phyloP scores from a whole-genome alignment of 495 filamentous ascomycete species.

The Lophium mytilinum region DNA sequence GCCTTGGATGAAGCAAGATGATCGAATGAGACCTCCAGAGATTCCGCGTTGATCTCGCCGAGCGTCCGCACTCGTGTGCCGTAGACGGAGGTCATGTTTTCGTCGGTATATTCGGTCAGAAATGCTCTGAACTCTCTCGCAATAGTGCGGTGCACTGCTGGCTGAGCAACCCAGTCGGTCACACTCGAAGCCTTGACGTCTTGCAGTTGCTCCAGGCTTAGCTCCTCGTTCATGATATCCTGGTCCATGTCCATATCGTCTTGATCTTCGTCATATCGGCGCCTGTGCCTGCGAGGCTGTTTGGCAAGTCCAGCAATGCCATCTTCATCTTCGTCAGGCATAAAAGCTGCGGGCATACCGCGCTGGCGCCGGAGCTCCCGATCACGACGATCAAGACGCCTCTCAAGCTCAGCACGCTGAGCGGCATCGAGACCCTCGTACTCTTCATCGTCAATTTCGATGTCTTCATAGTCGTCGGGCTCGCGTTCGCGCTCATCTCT shows the following conservation, averaged over 20 bases:
- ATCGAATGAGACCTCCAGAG: constrained; percentile 90
- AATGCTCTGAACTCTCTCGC: constrained; percentile 96
- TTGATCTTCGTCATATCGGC: constrained; percentile 86
- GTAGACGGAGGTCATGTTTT: constrained; percentile 81
- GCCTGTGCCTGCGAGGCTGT: constrained; percentile 69
- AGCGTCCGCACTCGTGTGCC: constrained; percentile 86
- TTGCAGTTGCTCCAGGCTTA: constrained; percentile 81
- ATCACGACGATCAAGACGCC: constrained; percentile 74
- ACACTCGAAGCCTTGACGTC: constrained; percentile 88
- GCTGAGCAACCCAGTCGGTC: constrained; percentile 89
- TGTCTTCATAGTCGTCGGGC: constrained; percentile 58
- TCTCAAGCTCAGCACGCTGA: constrained; percentile 69
- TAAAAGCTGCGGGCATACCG: constrained; percentile 72
- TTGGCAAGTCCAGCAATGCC: constrained; percentile 71
- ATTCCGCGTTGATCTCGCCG: constrained; percentile 93
- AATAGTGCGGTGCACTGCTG: constrained; percentile 85
- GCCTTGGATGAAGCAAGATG: constrained; percentile 84
- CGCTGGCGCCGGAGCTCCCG: constrained; percentile 66
- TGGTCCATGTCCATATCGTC: constrained; percentile 83
- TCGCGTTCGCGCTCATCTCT: constrained; percentile 61
- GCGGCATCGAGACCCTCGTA: constrained; percentile 65
- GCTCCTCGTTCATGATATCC: constrained; percentile 88
- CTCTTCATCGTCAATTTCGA: constrained; percentile 75
- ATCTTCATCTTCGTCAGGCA: constrained; percentile 85
- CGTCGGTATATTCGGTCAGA: constrained; percentile 89